Percentiles rank a stretch among this genome's conserved stretches.
These are phyloP conservation scores for Sordariomycetes sp. DNA, from an alignment of 2,329 filamentous ascomycete species.

Conservation along the genomic window DNA sequence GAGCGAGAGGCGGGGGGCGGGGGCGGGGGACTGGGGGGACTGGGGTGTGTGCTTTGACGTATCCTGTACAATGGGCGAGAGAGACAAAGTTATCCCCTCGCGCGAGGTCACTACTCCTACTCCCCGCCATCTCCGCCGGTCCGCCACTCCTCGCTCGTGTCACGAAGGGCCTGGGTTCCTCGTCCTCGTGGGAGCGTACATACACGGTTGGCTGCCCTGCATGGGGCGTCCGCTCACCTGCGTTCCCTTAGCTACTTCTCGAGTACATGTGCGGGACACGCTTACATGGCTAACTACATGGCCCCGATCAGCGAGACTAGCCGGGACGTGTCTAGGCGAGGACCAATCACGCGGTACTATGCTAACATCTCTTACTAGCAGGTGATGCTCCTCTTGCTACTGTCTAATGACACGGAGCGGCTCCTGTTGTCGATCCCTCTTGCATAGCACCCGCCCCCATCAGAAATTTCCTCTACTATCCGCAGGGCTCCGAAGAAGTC, in stretches of 20 bases:
- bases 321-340: background rate
- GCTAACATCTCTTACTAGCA: background rate
- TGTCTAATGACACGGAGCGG: background rate
- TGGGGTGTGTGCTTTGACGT: background rate
- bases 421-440: background rate
- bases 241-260: background rate
- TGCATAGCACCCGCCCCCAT: background rate
- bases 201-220: background rate
- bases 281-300: background rate
- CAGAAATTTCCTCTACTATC: background rate
- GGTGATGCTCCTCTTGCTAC: background rate
- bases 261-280: background rate
- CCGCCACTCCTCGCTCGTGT: background rate
- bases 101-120: background rate
- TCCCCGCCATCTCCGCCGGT: background rate
- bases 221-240: background rate
- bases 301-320: background rate
- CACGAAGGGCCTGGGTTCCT: background rate
- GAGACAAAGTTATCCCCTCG: background rate
- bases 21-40: too few relatives aligned
- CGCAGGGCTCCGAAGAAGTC: background rate
- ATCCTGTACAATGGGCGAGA: background rate
- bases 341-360: background rate
- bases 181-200: background rate
- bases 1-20: too few relatives aligned